A percentile compares a stretch with the other conserved stretches of the same genome.
phyloP scores from a whole-genome alignment of 2,329 filamentous ascomycete species.

The Alternaria sp. region DNA sequence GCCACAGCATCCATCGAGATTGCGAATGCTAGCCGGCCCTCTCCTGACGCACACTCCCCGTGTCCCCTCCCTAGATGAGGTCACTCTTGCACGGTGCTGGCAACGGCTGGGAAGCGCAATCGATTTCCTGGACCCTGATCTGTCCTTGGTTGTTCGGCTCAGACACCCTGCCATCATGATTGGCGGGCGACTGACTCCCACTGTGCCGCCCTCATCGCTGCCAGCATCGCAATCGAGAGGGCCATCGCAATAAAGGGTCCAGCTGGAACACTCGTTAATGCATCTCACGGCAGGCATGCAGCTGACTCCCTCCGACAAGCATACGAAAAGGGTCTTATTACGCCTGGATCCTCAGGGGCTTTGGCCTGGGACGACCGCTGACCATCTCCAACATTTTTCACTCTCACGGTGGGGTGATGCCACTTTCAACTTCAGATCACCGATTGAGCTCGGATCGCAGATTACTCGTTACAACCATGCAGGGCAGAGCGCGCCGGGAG shows the following conservation, averaged over 20 bases:
- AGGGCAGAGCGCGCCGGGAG: not conserved
- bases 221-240: constrained; percentile 12
- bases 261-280: constrained; percentile 2
- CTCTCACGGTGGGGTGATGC: not conserved
- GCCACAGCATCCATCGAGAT: constrained; percentile 15
- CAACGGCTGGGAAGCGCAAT: not conserved
- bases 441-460: not conserved
- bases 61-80: not conserved
- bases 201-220: constrained; percentile 25
- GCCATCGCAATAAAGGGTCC: constrained; percentile 10
- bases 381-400: not conserved
- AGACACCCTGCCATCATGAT: not conserved
- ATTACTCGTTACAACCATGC: not conserved
- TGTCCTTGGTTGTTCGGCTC: not conserved
- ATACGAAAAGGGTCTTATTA: constrained; percentile 1
- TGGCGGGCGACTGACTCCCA: constrained; percentile 5
- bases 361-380: not conserved
- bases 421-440: not conserved
- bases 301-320: constrained; percentile 14
- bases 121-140: constrained; percentile 12
- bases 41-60: not conserved
- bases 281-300: constrained; percentile 2
- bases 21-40: not conserved
- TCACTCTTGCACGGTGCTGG: constrained; percentile 3
- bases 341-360: not conserved